Conservation (phyloP, 164 flowering plant species). For the Piper longum region DNA sequence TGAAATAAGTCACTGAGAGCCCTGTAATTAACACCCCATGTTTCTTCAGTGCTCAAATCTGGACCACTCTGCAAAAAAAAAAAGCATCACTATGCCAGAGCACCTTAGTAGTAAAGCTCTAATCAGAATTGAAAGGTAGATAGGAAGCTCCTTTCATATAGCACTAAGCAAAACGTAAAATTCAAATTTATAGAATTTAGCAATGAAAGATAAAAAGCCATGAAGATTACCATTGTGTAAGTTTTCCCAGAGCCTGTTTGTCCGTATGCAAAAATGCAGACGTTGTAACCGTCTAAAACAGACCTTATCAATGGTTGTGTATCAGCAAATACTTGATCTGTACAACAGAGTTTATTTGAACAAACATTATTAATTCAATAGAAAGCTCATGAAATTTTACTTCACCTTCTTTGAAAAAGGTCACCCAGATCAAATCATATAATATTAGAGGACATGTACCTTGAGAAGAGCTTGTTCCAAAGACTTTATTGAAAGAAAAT, state of each 20-base stretch:
- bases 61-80: slow-evolving; percentile 56
- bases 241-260: slow-evolving; percentile 98
- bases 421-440: too few species aligned
- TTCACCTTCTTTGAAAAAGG: neutral
- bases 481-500: slow-evolving; percentile 69
- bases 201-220: neutral
- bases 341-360: slow-evolving; percentile 1
- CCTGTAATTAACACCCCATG: slow-evolving; percentile 87
- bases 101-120: neutral
- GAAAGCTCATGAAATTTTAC: neutral
- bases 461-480: slow-evolving; percentile 49
- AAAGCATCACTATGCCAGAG: neutral
- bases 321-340: slow-evolving; percentile 78
- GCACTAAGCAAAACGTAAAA: neutral
- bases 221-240: slow-evolving; percentile 65
- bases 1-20: slow-evolving; percentile 61
- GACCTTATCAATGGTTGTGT: slow-evolving; percentile 75
- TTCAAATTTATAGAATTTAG: neutral
- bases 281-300: slow-evolving; percentile 82
- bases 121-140: neutral
- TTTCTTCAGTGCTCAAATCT: slow-evolving; percentile 44
- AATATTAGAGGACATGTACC: slow-evolving; percentile 22
- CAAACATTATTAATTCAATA: too few species aligned
- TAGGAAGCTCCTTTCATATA: neutral
- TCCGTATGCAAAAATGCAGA: slow-evolving; percentile 93